phyloP scores from a whole-genome alignment of 495 filamentous ascomycete species.

The Astrocystis sublimbata region DNA sequence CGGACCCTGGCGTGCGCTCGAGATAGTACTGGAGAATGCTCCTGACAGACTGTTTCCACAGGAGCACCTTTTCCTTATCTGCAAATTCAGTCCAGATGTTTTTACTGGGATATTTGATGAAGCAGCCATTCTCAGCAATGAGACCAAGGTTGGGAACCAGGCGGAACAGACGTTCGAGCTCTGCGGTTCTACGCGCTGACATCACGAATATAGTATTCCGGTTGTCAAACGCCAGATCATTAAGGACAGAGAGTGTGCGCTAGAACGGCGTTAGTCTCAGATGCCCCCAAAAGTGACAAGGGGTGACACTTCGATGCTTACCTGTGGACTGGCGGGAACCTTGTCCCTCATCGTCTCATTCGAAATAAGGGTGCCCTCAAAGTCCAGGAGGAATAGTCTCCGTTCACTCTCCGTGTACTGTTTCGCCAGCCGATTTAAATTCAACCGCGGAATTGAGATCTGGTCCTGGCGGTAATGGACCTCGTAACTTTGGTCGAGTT shows the following conservation, averaged over 20 bases:
- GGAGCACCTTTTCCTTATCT: constrained; percentile 61
- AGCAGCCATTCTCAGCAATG: constrained; percentile 92
- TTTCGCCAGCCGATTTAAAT: constrained; percentile 60
- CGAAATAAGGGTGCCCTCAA: constrained; percentile 86
- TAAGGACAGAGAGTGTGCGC: constrained; percentile 75
- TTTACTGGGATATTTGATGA: constrained; percentile 68
- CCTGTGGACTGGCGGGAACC: constrained; percentile 77
- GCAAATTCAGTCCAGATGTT: constrained; percentile 73
- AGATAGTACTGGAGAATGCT: constrained; percentile 83
- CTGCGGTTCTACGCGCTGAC: constrained; percentile 80
- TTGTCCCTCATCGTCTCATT: constrained; percentile 78
- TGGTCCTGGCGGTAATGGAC: constrained; percentile 81
- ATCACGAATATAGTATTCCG: constrained; percentile 90
- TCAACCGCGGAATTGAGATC: constrained; percentile 80
- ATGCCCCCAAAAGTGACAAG: neutral
- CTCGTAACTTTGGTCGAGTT: constrained; percentile 70
- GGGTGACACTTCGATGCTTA: constrained; percentile 24
- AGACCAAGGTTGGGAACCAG: constrained; percentile 75
- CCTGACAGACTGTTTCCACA: constrained; percentile 76
- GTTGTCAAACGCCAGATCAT: constrained; percentile 73
- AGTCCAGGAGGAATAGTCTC: constrained; percentile 85
- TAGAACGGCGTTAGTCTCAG: constrained; percentile 21
- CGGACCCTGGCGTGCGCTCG: constrained; percentile 81
- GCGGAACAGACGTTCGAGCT: constrained; percentile 82
- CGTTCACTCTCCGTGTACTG: constrained; percentile 63